These are phyloP conservation scores for Plantago lanceolata DNA, from an alignment of 305 asterid species.

Conservation along the genomic window DNA sequence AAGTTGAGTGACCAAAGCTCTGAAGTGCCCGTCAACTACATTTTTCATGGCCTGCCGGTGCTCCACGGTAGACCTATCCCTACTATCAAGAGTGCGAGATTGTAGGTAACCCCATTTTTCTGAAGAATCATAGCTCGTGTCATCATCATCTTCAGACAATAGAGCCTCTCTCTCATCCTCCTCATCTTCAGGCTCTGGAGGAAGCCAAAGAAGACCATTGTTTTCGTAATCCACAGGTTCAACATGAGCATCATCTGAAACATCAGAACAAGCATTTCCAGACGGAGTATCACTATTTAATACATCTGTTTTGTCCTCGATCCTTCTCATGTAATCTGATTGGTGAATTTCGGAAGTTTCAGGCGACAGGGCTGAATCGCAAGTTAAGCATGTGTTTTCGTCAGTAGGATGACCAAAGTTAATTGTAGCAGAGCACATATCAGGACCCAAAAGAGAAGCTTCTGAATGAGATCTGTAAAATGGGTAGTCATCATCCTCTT, in stretches of 20 bases:
- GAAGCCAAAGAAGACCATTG: conserved; percentile 62
- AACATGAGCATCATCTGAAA: conserved; percentile 35
- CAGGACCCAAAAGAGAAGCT: conserved; percentile 31
- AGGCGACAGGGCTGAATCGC: conserved; percentile 30
- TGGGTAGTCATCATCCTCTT: conserved; percentile 67
- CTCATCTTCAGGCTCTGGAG: conserved; percentile 78
- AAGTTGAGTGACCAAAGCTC: conserved; percentile 64
- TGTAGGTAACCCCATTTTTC: conserved; percentile 73
- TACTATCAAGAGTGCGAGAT: conserved; percentile 50
- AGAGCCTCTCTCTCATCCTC: conserved; percentile 62
- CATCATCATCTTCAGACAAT: conserved; percentile 57
- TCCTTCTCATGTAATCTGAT: conserved; percentile 32
- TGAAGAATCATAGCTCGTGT: conserved; percentile 41
- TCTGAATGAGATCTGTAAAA: conserved; percentile 45
- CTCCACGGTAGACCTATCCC: conserved; percentile 64
- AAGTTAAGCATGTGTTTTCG: conserved; percentile 34
- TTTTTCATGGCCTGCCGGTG: conserved; percentile 62
- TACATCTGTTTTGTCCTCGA: conserved; percentile 38
- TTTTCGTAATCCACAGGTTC: conserved; percentile 65
- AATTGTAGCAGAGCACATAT: conserved; percentile 33
- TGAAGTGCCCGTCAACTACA: conserved; percentile 65
- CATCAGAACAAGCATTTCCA: conserved; percentile 32
- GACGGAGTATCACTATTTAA: conserved; percentile 29
- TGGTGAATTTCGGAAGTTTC: conserved; percentile 39
- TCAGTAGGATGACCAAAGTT: conserved; percentile 39